phyloP scores from a whole-genome alignment of 352 stramenopile genomes.

The Nothophytophthora sp. region DNA sequence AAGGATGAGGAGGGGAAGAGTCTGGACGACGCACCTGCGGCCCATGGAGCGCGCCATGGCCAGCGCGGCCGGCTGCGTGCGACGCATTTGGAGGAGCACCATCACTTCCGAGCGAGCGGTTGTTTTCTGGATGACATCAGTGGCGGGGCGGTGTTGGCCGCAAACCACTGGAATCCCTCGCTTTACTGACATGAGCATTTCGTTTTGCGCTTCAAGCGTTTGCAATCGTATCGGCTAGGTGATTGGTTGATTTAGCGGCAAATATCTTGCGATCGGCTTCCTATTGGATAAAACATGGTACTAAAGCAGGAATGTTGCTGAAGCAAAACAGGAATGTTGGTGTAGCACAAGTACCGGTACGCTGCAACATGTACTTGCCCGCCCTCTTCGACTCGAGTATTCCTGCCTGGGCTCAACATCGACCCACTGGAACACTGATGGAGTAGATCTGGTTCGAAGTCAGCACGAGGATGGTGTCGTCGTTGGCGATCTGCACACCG shows the following conservation, averaged over 20 bases:
- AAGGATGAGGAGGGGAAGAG: not conserved
- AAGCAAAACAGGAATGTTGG: not conserved
- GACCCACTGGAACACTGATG: conserved; percentile 17
- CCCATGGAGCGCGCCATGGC: conserved; percentile 27
- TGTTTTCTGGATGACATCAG: conserved; percentile 25
- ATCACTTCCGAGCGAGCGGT: conserved; percentile 25
- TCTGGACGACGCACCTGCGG: conserved; percentile 18
- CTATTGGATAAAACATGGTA: conserved; percentile 11
- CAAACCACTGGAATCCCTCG: conserved; percentile 24
- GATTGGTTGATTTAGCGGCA: conserved; percentile 10
- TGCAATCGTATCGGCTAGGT: not conserved
- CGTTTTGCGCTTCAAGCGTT: no score
- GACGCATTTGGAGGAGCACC: conserved; percentile 63
- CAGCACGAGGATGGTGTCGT: conserved; percentile 54
- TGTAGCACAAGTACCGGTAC: no score
- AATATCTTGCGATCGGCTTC: not conserved
- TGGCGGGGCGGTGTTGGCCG: not conserved
- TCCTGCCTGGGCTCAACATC: not conserved
- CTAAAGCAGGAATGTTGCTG: not conserved
- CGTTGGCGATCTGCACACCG: conserved; percentile 50
- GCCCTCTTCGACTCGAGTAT: no score
- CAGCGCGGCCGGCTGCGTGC: conserved; percentile 51
- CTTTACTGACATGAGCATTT: conserved; percentile 12
- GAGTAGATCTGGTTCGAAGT: conserved; percentile 46
- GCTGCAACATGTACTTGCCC: no score